Evolutionary conservation across 139 green algal genomes (phyloP).

Genomic region (Chlorokybus atmophyticus): DNA sequence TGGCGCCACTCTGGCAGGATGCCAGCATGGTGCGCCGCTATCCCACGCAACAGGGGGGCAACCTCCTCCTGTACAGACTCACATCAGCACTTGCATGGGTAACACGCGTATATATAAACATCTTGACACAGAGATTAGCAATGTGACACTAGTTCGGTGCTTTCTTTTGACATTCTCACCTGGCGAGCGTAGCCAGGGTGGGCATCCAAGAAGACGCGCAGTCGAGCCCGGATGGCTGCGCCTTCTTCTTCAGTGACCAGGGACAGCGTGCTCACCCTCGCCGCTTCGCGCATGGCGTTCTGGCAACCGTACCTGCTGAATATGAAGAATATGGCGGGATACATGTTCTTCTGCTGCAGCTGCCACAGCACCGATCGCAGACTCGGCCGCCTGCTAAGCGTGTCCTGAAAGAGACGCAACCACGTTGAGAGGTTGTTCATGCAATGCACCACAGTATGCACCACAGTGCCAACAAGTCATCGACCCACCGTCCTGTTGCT

Average conservation of each 20-base stretch:
- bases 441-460: too few species aligned
- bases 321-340: slow-evolving; percentile 80
- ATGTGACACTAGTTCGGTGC: too few species aligned
- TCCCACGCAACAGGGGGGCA: slow-evolving; percentile 48
- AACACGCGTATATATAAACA: too few species aligned
- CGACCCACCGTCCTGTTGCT: too few species aligned
- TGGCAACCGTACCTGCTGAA: slow-evolving; percentile 63
- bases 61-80: slow-evolving; percentile 42
- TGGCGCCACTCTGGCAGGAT: slow-evolving; percentile 73
- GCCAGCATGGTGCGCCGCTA: slow-evolving; percentile 76
- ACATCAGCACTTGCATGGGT: too few species aligned
- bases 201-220: slow-evolving; percentile 35
- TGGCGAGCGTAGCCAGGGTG: slow-evolving; percentile 58
- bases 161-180: too few species aligned
- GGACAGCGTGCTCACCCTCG: background rate
- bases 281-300: background rate
- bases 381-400: background rate
- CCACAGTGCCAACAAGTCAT: too few species aligned
- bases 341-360: slow-evolving; percentile 39
- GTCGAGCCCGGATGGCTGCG: slow-evolving; percentile 32
- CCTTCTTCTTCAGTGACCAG: slow-evolving; percentile 27
- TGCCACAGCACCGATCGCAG: slow-evolving; percentile 4
- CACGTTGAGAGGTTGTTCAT: too few species aligned
- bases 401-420: too few species aligned
- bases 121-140: too few species aligned